phyloP scores from a whole-genome alignment of 1,284 basidiomycete species.

The Apiotrichum gracile region DNA sequence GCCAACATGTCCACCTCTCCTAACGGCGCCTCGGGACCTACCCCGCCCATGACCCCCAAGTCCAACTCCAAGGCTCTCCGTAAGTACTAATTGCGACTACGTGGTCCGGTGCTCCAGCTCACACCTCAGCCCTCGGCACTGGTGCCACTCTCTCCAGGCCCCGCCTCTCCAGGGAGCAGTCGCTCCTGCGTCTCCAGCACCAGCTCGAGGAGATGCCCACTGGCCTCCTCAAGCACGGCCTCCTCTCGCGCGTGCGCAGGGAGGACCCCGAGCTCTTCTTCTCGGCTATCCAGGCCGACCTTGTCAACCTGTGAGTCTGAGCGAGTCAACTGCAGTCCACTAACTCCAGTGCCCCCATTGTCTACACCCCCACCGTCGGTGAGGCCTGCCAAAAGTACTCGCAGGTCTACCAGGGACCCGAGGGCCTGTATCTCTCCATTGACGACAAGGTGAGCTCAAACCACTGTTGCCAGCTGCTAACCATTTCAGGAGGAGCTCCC shows the following conservation, averaged over 20 bases:
- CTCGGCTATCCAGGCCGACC: slow-evolving; percentile 34
- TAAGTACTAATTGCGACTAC: neutral
- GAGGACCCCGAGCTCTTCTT: slow-evolving; percentile 43
- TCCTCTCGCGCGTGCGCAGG: slow-evolving; percentile 33
- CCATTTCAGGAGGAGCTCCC: slow-evolving; percentile 39
- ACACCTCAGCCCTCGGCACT: slow-evolving; percentile 7
- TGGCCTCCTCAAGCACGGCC: slow-evolving; percentile 39
- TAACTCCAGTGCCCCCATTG: slow-evolving; percentile 57
- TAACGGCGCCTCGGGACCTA: slow-evolving; percentile 6
- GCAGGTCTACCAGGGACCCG: slow-evolving; percentile 72
- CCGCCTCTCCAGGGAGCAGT: slow-evolving; percentile 21
- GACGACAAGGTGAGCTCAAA: no score
- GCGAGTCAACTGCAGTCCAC: neutral
- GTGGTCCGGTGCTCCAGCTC: neutral
- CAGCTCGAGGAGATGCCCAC: slow-evolving; percentile 36
- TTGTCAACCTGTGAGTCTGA: slow-evolving; percentile 37
- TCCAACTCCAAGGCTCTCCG: slow-evolving; percentile 12
- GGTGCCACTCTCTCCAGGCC: slow-evolving; percentile 7
- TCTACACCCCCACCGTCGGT: slow-evolving; percentile 89
- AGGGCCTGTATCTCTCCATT: slow-evolving; percentile 68
- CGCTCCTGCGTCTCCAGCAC: slow-evolving; percentile 37
- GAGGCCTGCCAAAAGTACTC: slow-evolving; percentile 83
- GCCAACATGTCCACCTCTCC: neutral
- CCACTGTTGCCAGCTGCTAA: no score
- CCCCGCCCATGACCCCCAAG: slow-evolving; percentile 18